Conservation (phyloP, 1,284 basidiomycete genomes). For the Trametes sp. region DNA sequence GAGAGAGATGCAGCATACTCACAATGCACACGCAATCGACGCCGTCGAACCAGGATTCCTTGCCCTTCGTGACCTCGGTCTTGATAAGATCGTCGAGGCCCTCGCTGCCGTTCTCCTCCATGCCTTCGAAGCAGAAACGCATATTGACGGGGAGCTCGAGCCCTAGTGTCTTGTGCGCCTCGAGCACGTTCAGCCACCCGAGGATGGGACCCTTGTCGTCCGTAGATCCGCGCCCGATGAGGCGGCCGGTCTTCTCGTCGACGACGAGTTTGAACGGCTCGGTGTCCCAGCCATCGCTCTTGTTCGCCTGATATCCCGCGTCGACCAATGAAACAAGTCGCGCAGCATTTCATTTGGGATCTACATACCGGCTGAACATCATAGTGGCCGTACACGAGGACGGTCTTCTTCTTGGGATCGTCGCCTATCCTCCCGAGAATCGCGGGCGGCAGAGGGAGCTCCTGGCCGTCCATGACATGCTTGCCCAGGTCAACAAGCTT, state of each 20-base stretch:
- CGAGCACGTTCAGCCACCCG: constrained; percentile 95
- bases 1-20: constrained; percentile 40
- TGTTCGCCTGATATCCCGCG: constrained; percentile 55
- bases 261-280: constrained; percentile 88
- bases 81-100: constrained; percentile 92
- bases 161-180: constrained; percentile 82
- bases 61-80: constrained; percentile 74
- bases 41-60: constrained; percentile 83
- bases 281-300: constrained; percentile 91
- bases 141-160: constrained; percentile 93
- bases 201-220: constrained; percentile 96
- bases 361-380: constrained; percentile 81
- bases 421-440: constrained; percentile 88
- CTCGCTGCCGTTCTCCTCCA: constrained; percentile 97
- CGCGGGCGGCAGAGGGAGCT: constrained; percentile 85
- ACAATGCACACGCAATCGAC: constrained; percentile 97
- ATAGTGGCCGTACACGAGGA: constrained; percentile 92
- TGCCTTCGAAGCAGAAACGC: constrained; percentile 96
- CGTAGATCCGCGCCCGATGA: constrained; percentile 90
- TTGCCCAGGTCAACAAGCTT: constrained; percentile 80
- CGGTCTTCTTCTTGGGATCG: constrained; percentile 89
- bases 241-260: constrained; percentile 70
- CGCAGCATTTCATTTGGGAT: neutral
- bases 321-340: neutral
- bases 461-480: constrained; percentile 83